Percentiles rank a stretch among this genome's conserved stretches.
Conservation (phyloP, 2,329 filamentous ascomycete genomes). For the Zalaria obscura region DNA sequence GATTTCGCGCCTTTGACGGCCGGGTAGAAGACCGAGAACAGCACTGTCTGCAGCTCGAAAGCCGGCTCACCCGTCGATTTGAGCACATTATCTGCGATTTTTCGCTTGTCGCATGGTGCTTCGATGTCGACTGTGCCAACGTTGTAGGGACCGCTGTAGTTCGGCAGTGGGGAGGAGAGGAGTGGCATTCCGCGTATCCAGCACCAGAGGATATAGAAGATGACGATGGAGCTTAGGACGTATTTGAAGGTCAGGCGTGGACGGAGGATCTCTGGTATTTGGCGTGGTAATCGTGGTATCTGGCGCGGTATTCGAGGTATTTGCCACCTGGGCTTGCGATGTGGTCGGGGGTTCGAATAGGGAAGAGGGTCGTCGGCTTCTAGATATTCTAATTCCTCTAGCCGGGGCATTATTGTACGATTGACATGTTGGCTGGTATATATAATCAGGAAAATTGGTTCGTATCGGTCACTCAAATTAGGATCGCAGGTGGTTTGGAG, state of each 20-base stretch:
- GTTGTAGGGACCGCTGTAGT: conserved; percentile 26
- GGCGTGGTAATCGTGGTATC: too few relatives aligned
- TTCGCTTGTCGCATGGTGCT: conserved; percentile 19
- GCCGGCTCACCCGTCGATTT: conserved; percentile 24
- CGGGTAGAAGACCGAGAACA: conserved; percentile 32
- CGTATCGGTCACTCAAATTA: too few relatives aligned
- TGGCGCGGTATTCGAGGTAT: too few relatives aligned
- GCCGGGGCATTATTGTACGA: too few relatives aligned
- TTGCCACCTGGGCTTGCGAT: too few relatives aligned
- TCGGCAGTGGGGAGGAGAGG: conserved; percentile 25
- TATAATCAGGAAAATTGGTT: too few relatives aligned
- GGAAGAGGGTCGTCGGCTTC: too few relatives aligned
- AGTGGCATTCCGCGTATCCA: conserved; percentile 25
- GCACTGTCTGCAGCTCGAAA: conserved; percentile 28
- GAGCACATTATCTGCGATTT: conserved; percentile 21
- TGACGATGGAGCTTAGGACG: conserved; percentile 6
- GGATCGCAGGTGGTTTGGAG: too few relatives aligned
- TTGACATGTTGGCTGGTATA: too few relatives aligned
- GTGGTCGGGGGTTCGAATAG: too few relatives aligned
- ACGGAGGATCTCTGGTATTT: conserved; percentile 5
- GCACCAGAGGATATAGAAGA: conserved; percentile 19
- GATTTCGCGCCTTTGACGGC: conserved; percentile 15
- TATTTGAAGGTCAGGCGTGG: conserved; percentile 10
- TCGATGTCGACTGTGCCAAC: conserved; percentile 32
- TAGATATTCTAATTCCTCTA: too few relatives aligned